A percentile compares a stretch with the other conserved stretches of the same genome.
Conservation (phyloP, 805 yeast genomes). For the Torulaspora franciscae region DNA sequence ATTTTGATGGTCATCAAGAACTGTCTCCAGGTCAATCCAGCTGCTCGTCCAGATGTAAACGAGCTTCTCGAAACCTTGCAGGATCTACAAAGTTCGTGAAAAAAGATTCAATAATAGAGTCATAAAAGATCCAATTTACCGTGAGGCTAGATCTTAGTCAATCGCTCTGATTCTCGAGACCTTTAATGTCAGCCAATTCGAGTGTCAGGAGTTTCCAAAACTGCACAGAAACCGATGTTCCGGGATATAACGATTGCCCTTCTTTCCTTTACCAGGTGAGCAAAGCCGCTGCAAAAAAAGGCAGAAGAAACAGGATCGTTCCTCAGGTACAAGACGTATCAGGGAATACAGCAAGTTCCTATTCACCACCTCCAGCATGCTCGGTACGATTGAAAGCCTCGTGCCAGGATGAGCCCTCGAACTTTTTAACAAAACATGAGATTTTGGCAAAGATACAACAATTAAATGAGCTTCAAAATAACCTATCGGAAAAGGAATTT, state of each 20-base stretch:
- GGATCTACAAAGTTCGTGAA: slow-evolving; percentile 33
- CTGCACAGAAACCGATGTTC: slow-evolving; percentile 39
- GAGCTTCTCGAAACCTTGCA: slow-evolving; percentile 50
- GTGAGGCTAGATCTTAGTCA: not conserved
- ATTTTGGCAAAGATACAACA: slow-evolving; percentile 23
- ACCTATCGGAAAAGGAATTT: slow-evolving; percentile 41
- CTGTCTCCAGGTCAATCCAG: slow-evolving; percentile 62
- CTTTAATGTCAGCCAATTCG: slow-evolving; percentile 3
- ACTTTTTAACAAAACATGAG: slow-evolving; percentile 14
- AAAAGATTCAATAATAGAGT: not conserved
- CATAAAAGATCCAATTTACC: not conserved
- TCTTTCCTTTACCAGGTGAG: slow-evolving; percentile 27
- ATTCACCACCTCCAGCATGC: slow-evolving; percentile 25
- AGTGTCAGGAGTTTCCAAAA: slow-evolving; percentile 37
- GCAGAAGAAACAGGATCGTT: slow-evolving; percentile 14
- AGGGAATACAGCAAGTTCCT: slow-evolving; percentile 20
- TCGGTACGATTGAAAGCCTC: not conserved
- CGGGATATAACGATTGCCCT: slow-evolving; percentile 44
- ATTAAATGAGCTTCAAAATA: slow-evolving; percentile 30
- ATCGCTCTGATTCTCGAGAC: not conserved
- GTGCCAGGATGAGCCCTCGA: not conserved
- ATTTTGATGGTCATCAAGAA: slow-evolving; percentile 50
- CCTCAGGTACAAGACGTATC: slow-evolving; percentile 16
- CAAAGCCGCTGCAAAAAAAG: slow-evolving; percentile 18
- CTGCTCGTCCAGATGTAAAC: slow-evolving; percentile 58